Evolutionary conservation across 2,329 filamentous ascomycete genomes (phyloP), one percentile per base, ranked within the genome.

Genomic region (Cryphonectria japonica): DNA sequence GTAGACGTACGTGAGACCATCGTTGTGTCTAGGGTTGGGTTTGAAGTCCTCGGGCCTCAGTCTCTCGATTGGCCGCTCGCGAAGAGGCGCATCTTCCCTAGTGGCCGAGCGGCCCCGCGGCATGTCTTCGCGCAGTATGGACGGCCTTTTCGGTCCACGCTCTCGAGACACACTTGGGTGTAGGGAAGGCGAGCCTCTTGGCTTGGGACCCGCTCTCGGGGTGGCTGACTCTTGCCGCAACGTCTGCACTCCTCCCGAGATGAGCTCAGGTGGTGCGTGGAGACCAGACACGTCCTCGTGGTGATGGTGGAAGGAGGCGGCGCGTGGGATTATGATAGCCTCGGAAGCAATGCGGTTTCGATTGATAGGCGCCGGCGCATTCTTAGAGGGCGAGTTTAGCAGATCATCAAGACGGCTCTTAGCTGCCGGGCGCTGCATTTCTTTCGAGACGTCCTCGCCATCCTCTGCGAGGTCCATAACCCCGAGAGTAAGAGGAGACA

Each of bases 21-120:
- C 86, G 74, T 95, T 95, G 75, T 85, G 86, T 5, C 83, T 82
- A 0, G 93, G 91, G 74, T 97, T 97, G 75, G 96, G 84, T 78
- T 91, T 95, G 84, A 97, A 98, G 80, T 97, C 91, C 16, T 89
- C 87, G 0, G 92, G 82, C 19, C 82, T 82, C 16, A 97, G 85
- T 46, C 86, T 82, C 0, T 84, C 81, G 3, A 89, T 74, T 0
- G 89, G 86, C 66, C 86, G 88, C 13, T 84, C 79, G 65, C 93
- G 88, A 22, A 93, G 84, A 43, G 68, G 68, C 16, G 26, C 60
- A 11, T 72, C 68, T 37, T 70, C 66, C 9, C 16, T 60, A 16
- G 54, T 61, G 26, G 66, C 32, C 22, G 34, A 66, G 39, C 69
- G 71, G n/a, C 69, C 71, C 0, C 52, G 69, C 16, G 69, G 69